These are phyloP conservation scores for Pneumocystis carinii DNA, from an alignment of 1,139 yeast genomes.

Conservation along the genomic window DNA sequence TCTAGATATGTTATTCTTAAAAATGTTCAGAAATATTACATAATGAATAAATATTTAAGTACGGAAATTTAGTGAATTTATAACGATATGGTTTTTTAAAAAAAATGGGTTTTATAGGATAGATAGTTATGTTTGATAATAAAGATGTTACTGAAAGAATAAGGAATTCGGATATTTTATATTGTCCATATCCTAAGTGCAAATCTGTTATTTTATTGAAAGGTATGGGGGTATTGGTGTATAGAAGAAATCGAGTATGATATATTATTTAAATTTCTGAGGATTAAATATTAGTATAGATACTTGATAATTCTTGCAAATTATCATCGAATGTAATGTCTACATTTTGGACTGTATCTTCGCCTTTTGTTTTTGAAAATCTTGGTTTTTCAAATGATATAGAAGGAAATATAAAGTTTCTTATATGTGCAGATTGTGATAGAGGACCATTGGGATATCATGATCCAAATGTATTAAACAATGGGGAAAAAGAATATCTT, in stretches of 20 bases:
- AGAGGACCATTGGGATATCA: constrained; percentile 16
- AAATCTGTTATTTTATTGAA: background rate
- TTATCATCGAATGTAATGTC: background rate
- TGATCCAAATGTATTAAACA: constrained; percentile 5
- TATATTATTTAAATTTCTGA: background rate
- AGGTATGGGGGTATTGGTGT: background rate
- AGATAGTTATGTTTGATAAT: background rate
- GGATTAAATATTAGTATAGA: background rate
- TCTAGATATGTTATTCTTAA: too few species aligned
- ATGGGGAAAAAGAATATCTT: background rate
- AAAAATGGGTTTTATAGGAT: background rate
- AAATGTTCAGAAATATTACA: too few species aligned
- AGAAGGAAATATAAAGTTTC: constrained; percentile 13
- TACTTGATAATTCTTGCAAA: background rate
- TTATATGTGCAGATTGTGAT: constrained; percentile 17
- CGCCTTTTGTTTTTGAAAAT: constrained; percentile 16
- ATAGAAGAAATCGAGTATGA: background rate
- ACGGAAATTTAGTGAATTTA: too few species aligned
- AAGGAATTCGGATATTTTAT: background rate
- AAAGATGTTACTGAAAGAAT: background rate
- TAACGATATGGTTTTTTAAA: background rate
- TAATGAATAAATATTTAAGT: too few species aligned
- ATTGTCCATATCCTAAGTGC: background rate
- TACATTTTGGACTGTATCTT: background rate
- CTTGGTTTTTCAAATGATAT: constrained; percentile 14